phyloP scores from a whole-genome alignment of 225 moss, liverwort and hornwort species.

The Antitrichia curtipendula region DNA sequence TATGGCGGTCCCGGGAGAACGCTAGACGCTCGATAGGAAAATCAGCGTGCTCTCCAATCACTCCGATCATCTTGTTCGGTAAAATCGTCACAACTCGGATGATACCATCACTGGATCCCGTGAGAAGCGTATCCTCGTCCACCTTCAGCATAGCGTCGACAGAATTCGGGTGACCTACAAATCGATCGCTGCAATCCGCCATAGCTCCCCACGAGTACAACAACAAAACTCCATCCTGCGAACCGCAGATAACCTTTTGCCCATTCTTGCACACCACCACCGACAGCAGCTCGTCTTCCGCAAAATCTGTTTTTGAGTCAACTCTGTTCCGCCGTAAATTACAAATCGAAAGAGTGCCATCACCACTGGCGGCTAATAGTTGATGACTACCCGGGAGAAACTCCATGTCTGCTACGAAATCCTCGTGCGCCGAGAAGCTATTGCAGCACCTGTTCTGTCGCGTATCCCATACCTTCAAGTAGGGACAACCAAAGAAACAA shows the following conservation, averaged over 20 bases:
- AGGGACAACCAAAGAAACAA: neutral
- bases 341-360: slow-evolving; percentile 86
- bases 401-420: slow-evolving; percentile 94
- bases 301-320: slow-evolving; percentile 69
- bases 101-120: slow-evolving; percentile 92
- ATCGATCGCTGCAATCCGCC: slow-evolving; percentile 88
- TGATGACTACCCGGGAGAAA: slow-evolving; percentile 64
- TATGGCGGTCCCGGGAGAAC: slow-evolving; percentile 53
- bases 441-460: slow-evolving; percentile 70
- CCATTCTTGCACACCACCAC: slow-evolving; percentile 81
- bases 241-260: slow-evolving; percentile 78
- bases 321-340: slow-evolving; percentile 63
- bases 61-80: slow-evolving; percentile 97
- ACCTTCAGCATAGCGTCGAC: slow-evolving; percentile 86
- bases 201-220: slow-evolving; percentile 95
- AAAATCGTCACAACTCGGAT: slow-evolving; percentile 76
- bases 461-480: slow-evolving; percentile 59
- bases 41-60: slow-evolving; percentile 89
- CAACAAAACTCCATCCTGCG: slow-evolving; percentile 80
- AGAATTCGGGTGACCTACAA: slow-evolving; percentile 86
- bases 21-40: slow-evolving; percentile 84
- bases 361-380: slow-evolving; percentile 67
- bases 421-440: slow-evolving; percentile 60
- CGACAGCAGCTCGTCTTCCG: slow-evolving; percentile 85
- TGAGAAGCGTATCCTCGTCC: slow-evolving; percentile 82